phyloP scores from a whole-genome alignment of 2,329 filamentous ascomycete genomes.

The Epicoccum nigrum region DNA sequence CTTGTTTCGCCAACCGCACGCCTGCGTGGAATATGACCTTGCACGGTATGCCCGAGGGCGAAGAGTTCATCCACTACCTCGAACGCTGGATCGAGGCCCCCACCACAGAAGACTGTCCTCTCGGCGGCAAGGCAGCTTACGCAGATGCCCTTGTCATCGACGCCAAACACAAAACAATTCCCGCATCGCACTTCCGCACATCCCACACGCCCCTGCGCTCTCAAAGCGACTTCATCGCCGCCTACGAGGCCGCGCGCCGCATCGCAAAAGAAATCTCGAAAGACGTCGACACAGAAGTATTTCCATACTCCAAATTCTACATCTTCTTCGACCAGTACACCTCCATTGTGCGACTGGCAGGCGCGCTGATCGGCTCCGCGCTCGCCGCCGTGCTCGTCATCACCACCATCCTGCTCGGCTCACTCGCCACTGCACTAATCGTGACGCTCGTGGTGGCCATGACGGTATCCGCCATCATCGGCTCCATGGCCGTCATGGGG shows the following conservation, averaged over 20 bases:
- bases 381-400: constrained; percentile 85
- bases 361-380: constrained; percentile 78
- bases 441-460: constrained; percentile 89
- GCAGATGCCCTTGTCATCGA: constrained; percentile 83
- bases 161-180: constrained; percentile 67
- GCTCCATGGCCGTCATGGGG: constrained; percentile 86
- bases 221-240: constrained; percentile 90
- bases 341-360: constrained; percentile 79
- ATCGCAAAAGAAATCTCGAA: constrained; percentile 78
- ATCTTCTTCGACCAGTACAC: constrained; percentile 99
- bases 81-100: constrained; percentile 81
- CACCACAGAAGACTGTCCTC: constrained; percentile 81
- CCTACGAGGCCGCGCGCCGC: constrained; percentile 86
- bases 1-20: constrained; percentile 79
- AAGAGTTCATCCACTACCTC: constrained; percentile 89
- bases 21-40: constrained; percentile 91
- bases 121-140: constrained; percentile 89
- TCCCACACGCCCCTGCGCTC: constrained; percentile 84
- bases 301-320: constrained; percentile 97
- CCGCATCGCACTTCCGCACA: constrained; percentile 89
- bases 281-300: constrained; percentile 78
- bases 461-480: constrained; percentile 93
- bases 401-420: constrained; percentile 81
- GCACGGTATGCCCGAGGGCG: constrained; percentile 86
- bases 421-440: constrained; percentile 77